A percentile compares a stretch with the other conserved stretches of the same genome.
These are phyloP conservation scores for Neofusicoccum kwambonambiense DNA, from an alignment of 2,329 filamentous ascomycete genomes.

Conservation along the genomic window DNA sequence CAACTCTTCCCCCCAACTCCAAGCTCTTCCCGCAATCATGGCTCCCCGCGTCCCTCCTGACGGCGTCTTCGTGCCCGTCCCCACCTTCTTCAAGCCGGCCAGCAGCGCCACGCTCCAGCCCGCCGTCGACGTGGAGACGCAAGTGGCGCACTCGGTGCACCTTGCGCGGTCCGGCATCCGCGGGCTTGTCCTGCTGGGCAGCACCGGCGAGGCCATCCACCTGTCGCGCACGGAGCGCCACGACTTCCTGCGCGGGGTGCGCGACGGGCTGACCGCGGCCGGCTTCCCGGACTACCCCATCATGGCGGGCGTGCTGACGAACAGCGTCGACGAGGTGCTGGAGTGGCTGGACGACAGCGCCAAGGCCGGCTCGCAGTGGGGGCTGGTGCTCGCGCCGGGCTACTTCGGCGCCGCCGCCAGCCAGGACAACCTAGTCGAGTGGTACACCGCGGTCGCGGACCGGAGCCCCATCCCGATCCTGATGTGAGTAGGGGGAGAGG, in stretches of 20 bases:
- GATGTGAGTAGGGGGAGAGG: constrained; percentile 42
- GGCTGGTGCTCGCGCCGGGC: constrained; percentile 51
- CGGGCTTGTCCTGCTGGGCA: constrained; percentile 60
- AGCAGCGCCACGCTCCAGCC: constrained; percentile 26
- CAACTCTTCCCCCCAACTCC: not conserved
- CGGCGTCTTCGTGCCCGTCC: constrained; percentile 32
- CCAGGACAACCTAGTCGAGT: constrained; percentile 27
- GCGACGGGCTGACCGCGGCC: constrained; percentile 50
- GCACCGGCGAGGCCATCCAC: constrained; percentile 60
- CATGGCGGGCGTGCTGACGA: constrained; percentile 58
- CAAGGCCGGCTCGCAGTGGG: constrained; percentile 56
- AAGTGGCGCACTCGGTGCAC: constrained; percentile 55
- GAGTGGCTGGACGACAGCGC: constrained; percentile 51
- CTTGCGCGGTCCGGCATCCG: constrained; percentile 56
- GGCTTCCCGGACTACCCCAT: constrained; percentile 57
- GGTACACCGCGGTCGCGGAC: constrained; percentile 59
- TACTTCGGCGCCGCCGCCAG: constrained; percentile 14
- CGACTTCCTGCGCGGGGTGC: constrained; percentile 49
- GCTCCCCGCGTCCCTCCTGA: constrained; percentile 15
- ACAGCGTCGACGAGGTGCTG: constrained; percentile 58
- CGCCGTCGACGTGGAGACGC: constrained; percentile 53
- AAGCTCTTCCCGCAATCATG: not conserved
- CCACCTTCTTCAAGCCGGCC: constrained; percentile 58
- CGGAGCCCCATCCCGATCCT: constrained; percentile 56
- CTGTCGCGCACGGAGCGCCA: constrained; percentile 53